These are phyloP conservation scores for Dryas octopetala DNA, from an alignment of 306 rosid species.

Conservation along the genomic window DNA sequence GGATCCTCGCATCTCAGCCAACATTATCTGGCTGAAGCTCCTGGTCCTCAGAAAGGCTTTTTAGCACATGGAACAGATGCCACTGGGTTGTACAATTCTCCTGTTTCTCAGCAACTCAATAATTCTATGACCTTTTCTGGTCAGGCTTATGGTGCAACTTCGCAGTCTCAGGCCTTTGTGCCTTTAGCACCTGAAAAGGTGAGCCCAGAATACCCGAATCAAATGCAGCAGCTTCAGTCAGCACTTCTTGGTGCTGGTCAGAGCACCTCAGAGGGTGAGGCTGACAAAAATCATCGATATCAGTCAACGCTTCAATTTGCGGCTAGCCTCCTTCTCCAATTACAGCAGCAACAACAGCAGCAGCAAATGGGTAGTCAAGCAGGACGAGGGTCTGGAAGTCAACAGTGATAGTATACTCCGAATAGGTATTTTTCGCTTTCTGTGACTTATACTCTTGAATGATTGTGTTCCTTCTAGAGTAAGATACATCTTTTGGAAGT, in stretches of 20 bases:
- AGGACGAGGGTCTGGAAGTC: constrained; percentile 72
- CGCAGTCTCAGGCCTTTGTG: constrained; percentile 47
- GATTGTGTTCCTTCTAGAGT: constrained; percentile 13
- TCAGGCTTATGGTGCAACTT: constrained; percentile 57
- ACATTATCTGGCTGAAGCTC: constrained; percentile 55
- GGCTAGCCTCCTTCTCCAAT: constrained; percentile 88
- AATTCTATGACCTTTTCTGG: constrained; percentile 44
- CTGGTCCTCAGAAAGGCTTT: constrained; percentile 52
- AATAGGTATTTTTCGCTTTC: constrained; percentile 49
- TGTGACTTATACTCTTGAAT: constrained; percentile 15
- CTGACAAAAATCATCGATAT: constrained; percentile 83
- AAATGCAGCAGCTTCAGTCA: constrained; percentile 64
- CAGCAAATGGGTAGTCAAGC: constrained; percentile 54
- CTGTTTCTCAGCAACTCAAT: constrained; percentile 55
- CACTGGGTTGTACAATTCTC: constrained; percentile 56
- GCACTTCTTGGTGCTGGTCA: constrained; percentile 56
- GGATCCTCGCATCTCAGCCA: constrained; percentile 49
- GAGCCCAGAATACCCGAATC: constrained; percentile 58
- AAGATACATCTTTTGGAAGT: constrained; percentile 14
- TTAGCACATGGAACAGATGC: constrained; percentile 57
- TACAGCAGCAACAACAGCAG: constrained; percentile 76
- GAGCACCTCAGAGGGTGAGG: constrained; percentile 76
- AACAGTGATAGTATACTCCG: constrained; percentile 46
- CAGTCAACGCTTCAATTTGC: constrained; percentile 91
- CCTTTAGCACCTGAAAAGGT: constrained; percentile 53